These are phyloP conservation scores for Fagus crenata DNA, from an alignment of 306 rosid species.

Conservation along the genomic window DNA sequence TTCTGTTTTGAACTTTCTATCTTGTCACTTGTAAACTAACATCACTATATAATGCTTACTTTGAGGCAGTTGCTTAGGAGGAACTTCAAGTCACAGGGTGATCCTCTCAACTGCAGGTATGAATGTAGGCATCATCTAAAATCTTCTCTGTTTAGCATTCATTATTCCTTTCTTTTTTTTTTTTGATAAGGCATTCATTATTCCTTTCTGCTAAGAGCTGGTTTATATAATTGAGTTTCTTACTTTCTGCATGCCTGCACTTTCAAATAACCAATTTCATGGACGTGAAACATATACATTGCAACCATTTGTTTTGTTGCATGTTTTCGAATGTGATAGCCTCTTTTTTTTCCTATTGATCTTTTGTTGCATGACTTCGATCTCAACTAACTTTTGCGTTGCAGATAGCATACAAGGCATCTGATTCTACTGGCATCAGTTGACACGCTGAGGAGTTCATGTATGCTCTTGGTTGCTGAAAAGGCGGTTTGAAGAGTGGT, in stretches of 20 bases:
- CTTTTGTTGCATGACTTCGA: not conserved
- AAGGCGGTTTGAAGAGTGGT: conserved; percentile 32
- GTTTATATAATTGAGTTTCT: not conserved
- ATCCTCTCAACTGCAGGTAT: conserved; percentile 38
- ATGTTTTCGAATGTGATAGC: not conserved
- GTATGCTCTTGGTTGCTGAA: conserved; percentile 14
- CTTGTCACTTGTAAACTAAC: not conserved
- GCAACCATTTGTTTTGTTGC: not conserved
- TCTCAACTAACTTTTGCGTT: not conserved
- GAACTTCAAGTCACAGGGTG: conserved; percentile 11
- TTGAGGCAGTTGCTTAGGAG: conserved; percentile 41
- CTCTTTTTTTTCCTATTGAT: not conserved
- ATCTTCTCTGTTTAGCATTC: not conserved
- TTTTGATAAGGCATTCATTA: not conserved
- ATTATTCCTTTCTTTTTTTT: not conserved
- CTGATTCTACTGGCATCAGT: conserved; percentile 34
- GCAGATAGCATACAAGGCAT: conserved; percentile 6
- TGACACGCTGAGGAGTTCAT: conserved; percentile 21
- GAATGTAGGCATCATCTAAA: not conserved
- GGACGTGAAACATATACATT: not conserved
- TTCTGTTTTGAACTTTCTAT: not conserved
- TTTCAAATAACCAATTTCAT: not conserved
- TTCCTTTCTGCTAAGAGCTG: not conserved
- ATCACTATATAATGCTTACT: not conserved
- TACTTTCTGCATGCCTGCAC: conserved; percentile 2